Evolutionary conservation across 2,329 filamentous ascomycete genomes (phyloP).

Genomic region (Cordyceps cicadae): DNA sequence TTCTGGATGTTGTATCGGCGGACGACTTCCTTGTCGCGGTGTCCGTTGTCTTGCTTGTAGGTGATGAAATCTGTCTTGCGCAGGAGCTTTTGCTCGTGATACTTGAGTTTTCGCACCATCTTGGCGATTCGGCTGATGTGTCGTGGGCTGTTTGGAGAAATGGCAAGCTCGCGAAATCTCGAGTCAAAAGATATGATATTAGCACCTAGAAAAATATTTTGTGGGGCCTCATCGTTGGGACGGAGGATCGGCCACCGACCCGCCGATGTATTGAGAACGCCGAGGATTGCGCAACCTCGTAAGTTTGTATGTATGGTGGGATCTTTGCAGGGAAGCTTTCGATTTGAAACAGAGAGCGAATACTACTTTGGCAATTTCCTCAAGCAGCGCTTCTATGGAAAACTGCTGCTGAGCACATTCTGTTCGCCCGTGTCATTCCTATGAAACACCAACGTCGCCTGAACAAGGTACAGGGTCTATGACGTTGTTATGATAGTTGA

Average conservation of each 20-base stretch:
- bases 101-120: conserved; percentile 94
- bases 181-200: neutral
- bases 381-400: neutral
- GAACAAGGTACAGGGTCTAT: too few relatives aligned
- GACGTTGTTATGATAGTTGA: too few relatives aligned
- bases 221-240: conserved; percentile 1
- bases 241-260: conserved; percentile 7
- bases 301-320: too few relatives aligned
- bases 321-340: neutral
- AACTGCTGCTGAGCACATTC: neutral
- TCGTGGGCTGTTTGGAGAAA: neutral
- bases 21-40: conserved; percentile 72
- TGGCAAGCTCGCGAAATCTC: neutral
- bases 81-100: conserved; percentile 94
- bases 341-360: neutral
- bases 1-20: conserved; percentile 89
- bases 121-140: conserved; percentile 19
- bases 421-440: neutral
- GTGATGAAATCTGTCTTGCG: conserved; percentile 90
- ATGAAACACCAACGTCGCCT: neutral
- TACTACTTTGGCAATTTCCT: neutral
- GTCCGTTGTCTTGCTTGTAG: conserved; percentile 80
- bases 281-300: neutral
- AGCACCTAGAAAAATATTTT: conserved; percentile 2
- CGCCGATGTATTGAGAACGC: neutral